Percentiles rank a stretch among this genome's conserved stretches.
Conservation (phyloP, 225 moss, liverwort and hornwort species). For the Physcomitrellopsis africana region DNA sequence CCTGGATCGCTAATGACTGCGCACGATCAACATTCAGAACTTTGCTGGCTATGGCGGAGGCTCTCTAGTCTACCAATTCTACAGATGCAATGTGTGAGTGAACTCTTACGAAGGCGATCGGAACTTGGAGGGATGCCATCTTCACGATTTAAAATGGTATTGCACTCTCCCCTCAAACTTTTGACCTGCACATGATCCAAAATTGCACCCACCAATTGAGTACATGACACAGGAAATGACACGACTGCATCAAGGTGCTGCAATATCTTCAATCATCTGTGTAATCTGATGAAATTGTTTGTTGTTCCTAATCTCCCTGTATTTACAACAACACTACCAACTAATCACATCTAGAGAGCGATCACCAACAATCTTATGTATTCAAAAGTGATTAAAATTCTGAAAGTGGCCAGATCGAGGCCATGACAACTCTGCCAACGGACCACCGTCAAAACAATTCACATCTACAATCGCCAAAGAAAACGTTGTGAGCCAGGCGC, state of each 20-base stretch:
- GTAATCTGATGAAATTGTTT: too few species aligned
- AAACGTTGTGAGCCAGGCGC: too few species aligned
- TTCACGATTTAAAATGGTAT: not conserved
- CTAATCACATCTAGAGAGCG: not conserved
- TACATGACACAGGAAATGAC: not conserved
- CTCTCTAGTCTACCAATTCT: not conserved
- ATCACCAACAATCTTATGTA: not conserved
- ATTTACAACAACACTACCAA: not conserved
- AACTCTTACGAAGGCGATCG: conserved; percentile 7
- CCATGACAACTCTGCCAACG: too few species aligned
- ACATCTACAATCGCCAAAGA: too few species aligned
- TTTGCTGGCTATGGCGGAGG: not conserved
- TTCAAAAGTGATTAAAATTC: too few species aligned
- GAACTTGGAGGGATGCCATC: conserved; percentile 23
- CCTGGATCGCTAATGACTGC: too few species aligned
- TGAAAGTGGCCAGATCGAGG: too few species aligned
- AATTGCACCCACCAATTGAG: conserved; percentile 10
- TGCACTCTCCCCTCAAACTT: not conserved
- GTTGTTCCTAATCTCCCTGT: not conserved
- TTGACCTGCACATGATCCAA: not conserved
- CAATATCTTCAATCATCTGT: too few species aligned
- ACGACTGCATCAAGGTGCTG: not conserved
- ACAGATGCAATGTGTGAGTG: not conserved
- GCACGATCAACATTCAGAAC: not conserved
- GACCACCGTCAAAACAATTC: too few species aligned